Conservation (phyloP, 768 basidiomycete species). For the Termitomyces sp. region DNA sequence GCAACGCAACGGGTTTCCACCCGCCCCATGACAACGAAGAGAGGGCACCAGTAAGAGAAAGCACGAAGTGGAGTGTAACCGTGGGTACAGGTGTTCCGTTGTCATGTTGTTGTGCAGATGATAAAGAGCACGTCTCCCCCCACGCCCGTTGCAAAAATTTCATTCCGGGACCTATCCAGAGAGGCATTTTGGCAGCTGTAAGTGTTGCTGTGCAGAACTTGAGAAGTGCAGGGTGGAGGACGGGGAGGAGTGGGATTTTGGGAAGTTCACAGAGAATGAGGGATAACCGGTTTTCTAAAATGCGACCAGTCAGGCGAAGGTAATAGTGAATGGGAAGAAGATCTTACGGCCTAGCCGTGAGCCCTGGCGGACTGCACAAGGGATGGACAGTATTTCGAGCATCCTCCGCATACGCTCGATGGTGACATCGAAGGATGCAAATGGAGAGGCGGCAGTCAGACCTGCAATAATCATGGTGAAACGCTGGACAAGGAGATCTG, state of each 20-base stretch:
- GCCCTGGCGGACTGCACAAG: conserved; percentile 65
- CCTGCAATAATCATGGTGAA: conserved; percentile 23
- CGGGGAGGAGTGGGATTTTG: conserved; percentile 22
- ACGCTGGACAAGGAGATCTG: conserved; percentile 44
- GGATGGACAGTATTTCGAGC: conserved; percentile 51
- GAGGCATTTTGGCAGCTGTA: conserved; percentile 37
- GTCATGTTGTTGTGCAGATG: neutral
- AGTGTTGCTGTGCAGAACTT: conserved; percentile 35
- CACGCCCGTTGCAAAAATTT: conserved; percentile 52
- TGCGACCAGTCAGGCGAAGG: neutral
- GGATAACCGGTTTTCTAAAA: conserved; percentile 29
- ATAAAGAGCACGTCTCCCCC: conserved; percentile 16
- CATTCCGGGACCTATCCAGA: conserved; percentile 51
- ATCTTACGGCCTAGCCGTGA: conserved; percentile 59
- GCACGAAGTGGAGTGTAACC: conserved; percentile 30
- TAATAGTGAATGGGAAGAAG: neutral
- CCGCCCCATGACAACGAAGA: conserved; percentile 69
- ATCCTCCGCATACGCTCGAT: conserved; percentile 42
- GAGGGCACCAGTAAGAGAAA: conserved; percentile 54
- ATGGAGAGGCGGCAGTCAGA: conserved; percentile 10
- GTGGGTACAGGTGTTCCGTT: neutral
- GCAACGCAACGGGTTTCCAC: conserved; percentile 66
- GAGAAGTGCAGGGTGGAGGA: conserved; percentile 28
- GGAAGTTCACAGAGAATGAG: conserved; percentile 26
- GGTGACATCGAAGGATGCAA: conserved; percentile 6